Evolutionary conservation across 371 early-diverging fungal genomes (phyloP), one percentile per base, ranked within the genome.

Genomic region (Mortierella sp.): DNA sequence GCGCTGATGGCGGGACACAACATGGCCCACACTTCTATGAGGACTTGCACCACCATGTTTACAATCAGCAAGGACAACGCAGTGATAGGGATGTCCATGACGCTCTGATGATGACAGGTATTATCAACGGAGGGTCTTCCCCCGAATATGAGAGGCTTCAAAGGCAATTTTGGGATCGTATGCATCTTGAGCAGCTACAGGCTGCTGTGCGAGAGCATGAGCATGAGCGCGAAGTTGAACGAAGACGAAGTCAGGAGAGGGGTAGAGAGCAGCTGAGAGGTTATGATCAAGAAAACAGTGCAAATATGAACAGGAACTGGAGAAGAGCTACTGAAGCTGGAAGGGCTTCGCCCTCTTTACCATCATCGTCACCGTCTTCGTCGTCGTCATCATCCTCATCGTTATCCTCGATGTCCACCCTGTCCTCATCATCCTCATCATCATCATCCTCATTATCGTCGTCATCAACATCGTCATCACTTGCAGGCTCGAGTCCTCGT

Each of bases 11-110:
- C 23, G n/a, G n/a, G n/a, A n/a, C n/a, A n/a, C n/a, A n/a, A n/a
- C 28, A 37, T 43, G 64, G 64, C 11, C 48, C n/a, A n/a, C n/a
- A 56, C 24, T 48, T 50, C 15, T 55, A 64, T 42, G 64, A 64
- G 9, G 56, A 64, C 30, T 32, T 54, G 12, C 52, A 43, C 3
- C 32, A 51, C 15, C 51, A 50, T 27, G 28, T 54, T 26, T 31
- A 56, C 12, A n/a, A 56, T n/a, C 39, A n/a, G n/a, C n/a, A n/a
- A n/a, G n/a, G n/a, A n/a, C n/a, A n/a, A n/a, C n/a, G n/a, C n/a
- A n/a, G n/a, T n/a, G n/a, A 19, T 5, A 14, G 27, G 3, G 19
- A 21, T 15, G 2, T 6, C 43, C 43, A 43, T 43, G 43, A 14
- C 37, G 1, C 37, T 34, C 4, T 34, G 37, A 7, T 14, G 11